A percentile compares a stretch with the other conserved stretches of the same genome.
Conservation (phyloP, 2,329 filamentous ascomycete genomes). For the Fusarium mundagurra region DNA sequence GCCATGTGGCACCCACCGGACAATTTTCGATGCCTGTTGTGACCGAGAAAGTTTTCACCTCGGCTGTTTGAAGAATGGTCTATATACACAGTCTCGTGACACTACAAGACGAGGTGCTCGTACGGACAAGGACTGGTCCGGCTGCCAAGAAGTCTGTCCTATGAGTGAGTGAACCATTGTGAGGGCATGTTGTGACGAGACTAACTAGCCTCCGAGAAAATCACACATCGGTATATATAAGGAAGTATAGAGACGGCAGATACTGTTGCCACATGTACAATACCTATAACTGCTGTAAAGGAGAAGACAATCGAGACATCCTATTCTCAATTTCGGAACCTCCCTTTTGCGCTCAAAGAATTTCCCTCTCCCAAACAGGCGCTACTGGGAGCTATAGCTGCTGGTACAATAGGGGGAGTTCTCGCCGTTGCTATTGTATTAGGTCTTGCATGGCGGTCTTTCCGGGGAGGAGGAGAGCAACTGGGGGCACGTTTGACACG, state of each 20-base stretch:
- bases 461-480: background rate
- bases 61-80: background rate
- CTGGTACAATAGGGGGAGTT: background rate
- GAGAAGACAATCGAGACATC: background rate
- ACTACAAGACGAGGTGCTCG: background rate
- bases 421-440: background rate
- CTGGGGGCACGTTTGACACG: background rate
- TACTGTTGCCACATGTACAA: background rate
- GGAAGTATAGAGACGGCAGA: background rate
- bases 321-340: background rate
- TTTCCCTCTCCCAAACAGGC: background rate
- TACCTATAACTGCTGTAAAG: background rate
- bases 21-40: background rate
- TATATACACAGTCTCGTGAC: background rate
- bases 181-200: background rate
- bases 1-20: background rate
- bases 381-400: background rate
- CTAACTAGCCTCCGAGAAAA: background rate
- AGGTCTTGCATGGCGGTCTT: background rate
- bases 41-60: background rate
- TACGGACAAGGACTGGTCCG: background rate
- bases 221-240: background rate
- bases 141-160: background rate
- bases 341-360: background rate
- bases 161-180: background rate